A percentile compares a stretch with the other conserved stretches of the same genome.
phyloP scores from a whole-genome alignment of 2,329 filamentous ascomycete genomes.

The Xylaria sp. region DNA sequence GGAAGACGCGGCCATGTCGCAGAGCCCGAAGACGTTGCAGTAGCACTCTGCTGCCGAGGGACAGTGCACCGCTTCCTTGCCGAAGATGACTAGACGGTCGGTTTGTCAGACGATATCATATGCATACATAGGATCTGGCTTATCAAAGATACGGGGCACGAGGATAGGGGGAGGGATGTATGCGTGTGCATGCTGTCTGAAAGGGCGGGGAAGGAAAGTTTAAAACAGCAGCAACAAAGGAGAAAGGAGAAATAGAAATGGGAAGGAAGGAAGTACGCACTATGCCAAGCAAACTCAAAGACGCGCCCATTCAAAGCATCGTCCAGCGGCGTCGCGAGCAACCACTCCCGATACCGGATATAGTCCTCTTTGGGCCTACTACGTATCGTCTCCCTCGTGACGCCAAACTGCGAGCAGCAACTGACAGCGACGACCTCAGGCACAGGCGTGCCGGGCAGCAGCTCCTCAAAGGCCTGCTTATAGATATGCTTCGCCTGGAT shows the following conservation, averaged over 20 bases:
- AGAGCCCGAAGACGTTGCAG: constrained; percentile 74
- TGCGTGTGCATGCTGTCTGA: too few species aligned
- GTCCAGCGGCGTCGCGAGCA: constrained; percentile 64
- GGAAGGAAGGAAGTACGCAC: constrained; percentile 50
- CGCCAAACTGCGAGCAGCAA: constrained; percentile 75
- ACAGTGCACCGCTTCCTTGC: constrained; percentile 67
- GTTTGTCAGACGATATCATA: background rate
- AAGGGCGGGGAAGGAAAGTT: background rate
- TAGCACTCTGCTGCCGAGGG: constrained; percentile 71
- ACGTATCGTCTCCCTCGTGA: constrained; percentile 64
- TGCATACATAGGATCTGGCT: background rate
- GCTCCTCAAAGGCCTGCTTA: constrained; percentile 55
- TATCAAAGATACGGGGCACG: background rate
- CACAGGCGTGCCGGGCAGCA: constrained; percentile 56
- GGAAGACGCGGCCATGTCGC: constrained; percentile 51
- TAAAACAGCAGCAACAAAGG: background rate
- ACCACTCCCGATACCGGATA: constrained; percentile 67
- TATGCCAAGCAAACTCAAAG: constrained; percentile 74
- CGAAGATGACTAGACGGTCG: constrained; percentile 70
- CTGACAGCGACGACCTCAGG: constrained; percentile 64
- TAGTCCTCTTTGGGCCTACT: constrained; percentile 64
- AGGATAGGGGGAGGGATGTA: too few species aligned
- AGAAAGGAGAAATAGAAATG: background rate
- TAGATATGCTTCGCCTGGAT: constrained; percentile 57
- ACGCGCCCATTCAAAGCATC: constrained; percentile 68